These are phyloP conservation scores for Colletotrichum plurivorum DNA, from an alignment of 2,329 filamentous ascomycete species.

Conservation along the genomic window DNA sequence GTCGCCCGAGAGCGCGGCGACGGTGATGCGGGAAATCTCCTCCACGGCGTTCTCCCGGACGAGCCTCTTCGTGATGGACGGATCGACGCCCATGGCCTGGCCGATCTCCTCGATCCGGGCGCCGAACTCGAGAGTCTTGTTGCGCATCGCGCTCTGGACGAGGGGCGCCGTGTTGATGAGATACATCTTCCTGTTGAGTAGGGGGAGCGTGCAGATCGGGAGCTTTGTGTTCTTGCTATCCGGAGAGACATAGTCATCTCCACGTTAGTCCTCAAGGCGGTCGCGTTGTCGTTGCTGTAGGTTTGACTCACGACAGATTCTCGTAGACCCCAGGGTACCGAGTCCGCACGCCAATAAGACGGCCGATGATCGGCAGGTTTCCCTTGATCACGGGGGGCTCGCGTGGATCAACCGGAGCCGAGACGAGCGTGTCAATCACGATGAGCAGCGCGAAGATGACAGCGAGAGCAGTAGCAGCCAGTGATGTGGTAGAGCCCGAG, in stretches of 20 bases:
- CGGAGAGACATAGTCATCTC: background rate
- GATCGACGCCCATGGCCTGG: conserved; percentile 42
- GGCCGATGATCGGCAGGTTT: conserved; percentile 60
- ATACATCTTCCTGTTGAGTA: conserved; percentile 60
- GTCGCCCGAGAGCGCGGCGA: conserved; percentile 48
- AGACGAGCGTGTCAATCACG: conserved; percentile 21
- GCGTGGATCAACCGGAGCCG: conserved; percentile 46
- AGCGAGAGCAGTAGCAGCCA: conserved; percentile 4
- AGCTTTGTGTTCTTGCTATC: conserved; percentile 44
- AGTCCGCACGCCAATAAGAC: conserved; percentile 59
- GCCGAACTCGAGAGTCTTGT: conserved; percentile 54
- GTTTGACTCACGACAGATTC: conserved; percentile 52
- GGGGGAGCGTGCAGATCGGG: conserved; percentile 60
- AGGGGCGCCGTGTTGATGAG: conserved; percentile 58
- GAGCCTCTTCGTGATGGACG: conserved; percentile 52
- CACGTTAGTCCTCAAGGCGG: background rate
- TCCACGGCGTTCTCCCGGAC: conserved; percentile 51
- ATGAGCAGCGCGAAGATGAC: conserved; percentile 12
- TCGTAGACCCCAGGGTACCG: conserved; percentile 54
- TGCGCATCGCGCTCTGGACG: conserved; percentile 55
- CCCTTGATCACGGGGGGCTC: conserved; percentile 60
- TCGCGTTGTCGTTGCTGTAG: too few species aligned
- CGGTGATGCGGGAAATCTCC: conserved; percentile 49
- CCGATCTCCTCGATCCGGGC: conserved; percentile 55
- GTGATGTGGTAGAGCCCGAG: conserved; percentile 4